Evolutionary conservation across 1,139 yeast species (phyloP).

Genomic region (Saccharomyces pastorianus): DNA sequence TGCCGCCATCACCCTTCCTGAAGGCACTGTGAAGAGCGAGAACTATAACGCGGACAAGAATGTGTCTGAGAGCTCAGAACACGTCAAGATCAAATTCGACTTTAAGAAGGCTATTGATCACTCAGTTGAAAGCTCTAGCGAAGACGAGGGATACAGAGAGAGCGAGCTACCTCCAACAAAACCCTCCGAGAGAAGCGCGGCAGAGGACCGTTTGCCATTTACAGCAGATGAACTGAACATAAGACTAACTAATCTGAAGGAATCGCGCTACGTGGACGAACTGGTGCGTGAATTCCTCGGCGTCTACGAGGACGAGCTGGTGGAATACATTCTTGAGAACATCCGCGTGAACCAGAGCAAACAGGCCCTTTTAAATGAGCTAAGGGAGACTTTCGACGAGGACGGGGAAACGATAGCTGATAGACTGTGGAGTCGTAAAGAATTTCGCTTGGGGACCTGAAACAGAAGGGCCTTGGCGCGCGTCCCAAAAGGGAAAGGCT

Average conservation of each 20-base stretch:
- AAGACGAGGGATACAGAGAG: background rate
- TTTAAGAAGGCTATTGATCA: slow-evolving; percentile 19
- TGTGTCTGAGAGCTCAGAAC: slow-evolving; percentile 2
- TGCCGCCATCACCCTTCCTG: background rate
- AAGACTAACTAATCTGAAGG: slow-evolving; percentile 13
- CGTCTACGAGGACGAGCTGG: slow-evolving; percentile 29
- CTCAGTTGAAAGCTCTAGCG: slow-evolving; percentile 4
- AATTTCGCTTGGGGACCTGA: slow-evolving; percentile 1
- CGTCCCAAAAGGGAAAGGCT: background rate
- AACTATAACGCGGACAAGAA: background rate
- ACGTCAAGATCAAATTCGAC: slow-evolving; percentile 21
- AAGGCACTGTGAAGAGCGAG: slow-evolving; percentile 1
- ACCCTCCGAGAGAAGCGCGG: background rate
- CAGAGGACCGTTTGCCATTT: slow-evolving; percentile 10
- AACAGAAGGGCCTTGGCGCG: background rate
- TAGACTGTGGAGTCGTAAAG: slow-evolving; percentile 21
- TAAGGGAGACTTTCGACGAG: slow-evolving; percentile 30
- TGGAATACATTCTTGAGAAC: slow-evolving; percentile 27
- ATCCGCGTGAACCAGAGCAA: slow-evolving; percentile 21
- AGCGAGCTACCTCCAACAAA: background rate
- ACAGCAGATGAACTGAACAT: slow-evolving; percentile 12
- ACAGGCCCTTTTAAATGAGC: slow-evolving; percentile 20
- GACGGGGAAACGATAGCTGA: slow-evolving; percentile 26
- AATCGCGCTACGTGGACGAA: slow-evolving; percentile 22
- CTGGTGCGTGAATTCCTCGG: slow-evolving; percentile 29